phyloP scores from a whole-genome alignment of 768 basidiomycete genomes.

The Mycena vitilis region DNA sequence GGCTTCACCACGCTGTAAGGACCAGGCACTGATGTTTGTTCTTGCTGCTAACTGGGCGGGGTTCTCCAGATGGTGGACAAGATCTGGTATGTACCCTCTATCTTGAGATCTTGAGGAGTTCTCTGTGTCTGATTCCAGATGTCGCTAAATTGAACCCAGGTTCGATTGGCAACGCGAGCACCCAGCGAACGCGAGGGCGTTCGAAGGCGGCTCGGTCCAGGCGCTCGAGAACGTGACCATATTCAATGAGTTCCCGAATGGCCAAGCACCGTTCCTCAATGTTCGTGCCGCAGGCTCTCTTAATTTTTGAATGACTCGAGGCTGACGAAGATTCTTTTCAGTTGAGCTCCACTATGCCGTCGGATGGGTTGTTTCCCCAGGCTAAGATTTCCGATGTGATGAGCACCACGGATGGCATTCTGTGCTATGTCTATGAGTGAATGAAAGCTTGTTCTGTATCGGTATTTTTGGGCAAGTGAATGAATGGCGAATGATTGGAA shows the following conservation, averaged over 20 bases:
- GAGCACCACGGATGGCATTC: slow-evolving; percentile 43
- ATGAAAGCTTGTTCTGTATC: too few relatives aligned
- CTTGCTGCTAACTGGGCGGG: not conserved
- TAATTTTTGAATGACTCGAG: too few relatives aligned
- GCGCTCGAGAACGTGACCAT: slow-evolving; percentile 35
- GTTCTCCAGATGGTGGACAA: slow-evolving; percentile 48
- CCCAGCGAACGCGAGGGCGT: slow-evolving; percentile 40
- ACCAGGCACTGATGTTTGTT: slow-evolving; percentile 44
- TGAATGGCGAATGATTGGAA: not conserved
- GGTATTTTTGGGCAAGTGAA: not conserved
- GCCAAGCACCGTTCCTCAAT: slow-evolving; percentile 37
- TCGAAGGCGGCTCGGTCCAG: slow-evolving; percentile 46
- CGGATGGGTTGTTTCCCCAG: slow-evolving; percentile 42
- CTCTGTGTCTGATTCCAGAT: too few relatives aligned
- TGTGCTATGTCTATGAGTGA: slow-evolving; percentile 52
- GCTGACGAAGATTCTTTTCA: not conserved
- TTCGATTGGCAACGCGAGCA: slow-evolving; percentile 48
- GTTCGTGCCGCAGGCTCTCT: not conserved
- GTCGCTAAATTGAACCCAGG: too few relatives aligned
- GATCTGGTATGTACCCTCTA: slow-evolving; percentile 38
- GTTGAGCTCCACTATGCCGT: slow-evolving; percentile 41
- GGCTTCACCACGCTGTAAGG: slow-evolving; percentile 51
- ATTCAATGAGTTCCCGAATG: slow-evolving; percentile 41
- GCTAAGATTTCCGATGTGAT: slow-evolving; percentile 43
- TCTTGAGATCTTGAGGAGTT: too few relatives aligned